Evolutionary conservation across 352 stramenopile species (phyloP), one percentile per base, ranked within the genome.

Genomic region (Thalassiosira sp.): DNA sequence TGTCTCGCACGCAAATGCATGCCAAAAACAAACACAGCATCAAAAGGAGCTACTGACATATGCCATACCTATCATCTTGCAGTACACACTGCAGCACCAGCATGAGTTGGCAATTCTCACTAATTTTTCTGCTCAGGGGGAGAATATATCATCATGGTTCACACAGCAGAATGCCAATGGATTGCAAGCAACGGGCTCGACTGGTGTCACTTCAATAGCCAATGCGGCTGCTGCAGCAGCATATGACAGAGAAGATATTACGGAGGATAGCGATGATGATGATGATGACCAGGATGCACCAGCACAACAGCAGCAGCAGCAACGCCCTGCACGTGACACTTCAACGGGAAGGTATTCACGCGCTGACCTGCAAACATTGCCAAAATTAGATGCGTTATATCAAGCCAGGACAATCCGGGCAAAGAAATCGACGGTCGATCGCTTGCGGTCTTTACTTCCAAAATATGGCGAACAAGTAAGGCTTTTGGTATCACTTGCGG

Each of bases 321-420:
- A 64, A 60, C 43, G 20, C 35, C 16, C 51, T 40, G 13, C 52
- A 61, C 54, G 31, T 35, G 35, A 48, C 13, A 58, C 18, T n/a
- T 33, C 24, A 37, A 49, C 75, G 6, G 64, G 46, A 11, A 68
- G 58, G 48, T 74, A 78, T 33, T 76, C 79, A 25, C 53, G 79
- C 22, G 57, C 79, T 56, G 79, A 89, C 43, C 64, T 89, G 22
- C 67, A 81, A 69, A 89, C 83, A 10, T n/a, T 86, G 35, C 56
- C 48, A 25, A 89, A 86, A 65, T 66, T 89, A 33, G 83, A 89
- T 45, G 42, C 46, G 25, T 20, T 87, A 10, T 89, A 83, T 82
- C 69, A 82, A 59, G 69, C 74, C 5, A 27, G 60, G 61, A 74
- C 15, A 45, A 22, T 73, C 27, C 25, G 49, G 16, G 48, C 45